A percentile compares a stretch with the other conserved stretches of the same genome.
Conservation (phyloP, 164 flowering plant species). For the Echeveria elegans region DNA sequence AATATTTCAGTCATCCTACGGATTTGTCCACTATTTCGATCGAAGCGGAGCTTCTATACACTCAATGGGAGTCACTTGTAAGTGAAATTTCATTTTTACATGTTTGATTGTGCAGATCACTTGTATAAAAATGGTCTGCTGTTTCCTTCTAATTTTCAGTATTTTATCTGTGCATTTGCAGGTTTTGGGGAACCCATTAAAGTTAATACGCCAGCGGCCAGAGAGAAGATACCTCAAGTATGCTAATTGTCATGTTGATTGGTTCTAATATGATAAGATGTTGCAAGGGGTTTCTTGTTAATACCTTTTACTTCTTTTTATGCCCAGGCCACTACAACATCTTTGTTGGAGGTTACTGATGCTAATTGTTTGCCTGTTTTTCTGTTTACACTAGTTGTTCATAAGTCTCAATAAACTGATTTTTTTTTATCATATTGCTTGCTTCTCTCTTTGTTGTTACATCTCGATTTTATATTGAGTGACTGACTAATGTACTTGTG, state of each 20-base stretch:
- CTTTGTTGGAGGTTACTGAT: conserved; percentile 33
- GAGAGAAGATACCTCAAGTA: conserved; percentile 67
- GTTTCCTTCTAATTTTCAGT: no score
- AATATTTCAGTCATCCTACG: no score
- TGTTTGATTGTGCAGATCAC: no score
- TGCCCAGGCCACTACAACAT: conserved; percentile 63
- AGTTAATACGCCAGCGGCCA: conserved; percentile 68
- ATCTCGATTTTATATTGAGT: background rate
- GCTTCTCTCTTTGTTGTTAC: background rate
- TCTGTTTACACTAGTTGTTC: conserved; percentile 90
- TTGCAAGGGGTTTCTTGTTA: background rate
- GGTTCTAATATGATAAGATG: background rate
- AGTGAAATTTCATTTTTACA: no score
- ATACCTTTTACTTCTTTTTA: background rate
- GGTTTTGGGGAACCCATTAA: conserved; percentile 82
- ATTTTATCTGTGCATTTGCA: conserved; percentile 17
- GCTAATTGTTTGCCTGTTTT: conserved; percentile 89
- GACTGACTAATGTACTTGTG: background rate
- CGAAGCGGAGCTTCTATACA: no score
- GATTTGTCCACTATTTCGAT: no score
- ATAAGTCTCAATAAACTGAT: conserved; percentile 54
- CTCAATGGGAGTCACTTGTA: no score
- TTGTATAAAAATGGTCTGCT: no score
- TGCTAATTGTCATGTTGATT: background rate
- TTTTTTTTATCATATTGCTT: conserved; percentile 57